Conservation (phyloP, 805 yeast genomes). For the Ogataea thermomethanolica region DNA sequence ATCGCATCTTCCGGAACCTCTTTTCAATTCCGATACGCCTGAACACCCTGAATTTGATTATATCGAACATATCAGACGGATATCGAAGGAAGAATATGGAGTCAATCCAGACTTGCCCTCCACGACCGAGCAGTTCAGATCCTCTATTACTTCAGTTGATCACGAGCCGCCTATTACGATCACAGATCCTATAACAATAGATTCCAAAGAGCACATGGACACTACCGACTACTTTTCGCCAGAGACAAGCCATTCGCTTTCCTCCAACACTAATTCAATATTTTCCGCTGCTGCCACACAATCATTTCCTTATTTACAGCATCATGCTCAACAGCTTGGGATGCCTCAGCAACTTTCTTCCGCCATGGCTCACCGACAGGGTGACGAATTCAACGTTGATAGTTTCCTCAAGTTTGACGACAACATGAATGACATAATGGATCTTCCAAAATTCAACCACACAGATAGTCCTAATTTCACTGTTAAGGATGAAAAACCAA, state of each 20-base stretch:
- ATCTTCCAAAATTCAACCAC: constrained; percentile 21
- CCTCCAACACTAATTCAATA: constrained; percentile 24
- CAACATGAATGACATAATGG: constrained; percentile 25
- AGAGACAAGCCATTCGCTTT: constrained; percentile 25
- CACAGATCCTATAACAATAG: constrained; percentile 27
- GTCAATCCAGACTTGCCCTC: constrained; percentile 23
- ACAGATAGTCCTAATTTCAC: constrained; percentile 1
- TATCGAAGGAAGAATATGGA: constrained; percentile 35
- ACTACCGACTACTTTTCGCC: constrained; percentile 25
- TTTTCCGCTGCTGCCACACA: constrained; percentile 16
- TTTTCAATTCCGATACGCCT: constrained; percentile 18
- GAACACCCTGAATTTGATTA: constrained; percentile 34
- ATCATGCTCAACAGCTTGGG: background rate
- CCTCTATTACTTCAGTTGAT: constrained; percentile 12
- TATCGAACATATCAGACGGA: constrained; percentile 36
- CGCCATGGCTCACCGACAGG: constrained; percentile 9
- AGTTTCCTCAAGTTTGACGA: constrained; percentile 32
- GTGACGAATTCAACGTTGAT: constrained; percentile 32
- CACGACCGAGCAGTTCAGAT: constrained; percentile 3
- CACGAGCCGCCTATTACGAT: constrained; percentile 15
- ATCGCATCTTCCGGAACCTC: constrained; percentile 17
- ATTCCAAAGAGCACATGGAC: constrained; percentile 17
- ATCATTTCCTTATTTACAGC: constrained; percentile 5
- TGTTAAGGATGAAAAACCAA: constrained; percentile 1
- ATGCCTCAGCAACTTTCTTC: constrained; percentile 1